Evolutionary conservation across 495 filamentous ascomycete genomes (phyloP), one percentile per base, ranked within the genome.

Genomic region (Apiosordaria backusii): DNA sequence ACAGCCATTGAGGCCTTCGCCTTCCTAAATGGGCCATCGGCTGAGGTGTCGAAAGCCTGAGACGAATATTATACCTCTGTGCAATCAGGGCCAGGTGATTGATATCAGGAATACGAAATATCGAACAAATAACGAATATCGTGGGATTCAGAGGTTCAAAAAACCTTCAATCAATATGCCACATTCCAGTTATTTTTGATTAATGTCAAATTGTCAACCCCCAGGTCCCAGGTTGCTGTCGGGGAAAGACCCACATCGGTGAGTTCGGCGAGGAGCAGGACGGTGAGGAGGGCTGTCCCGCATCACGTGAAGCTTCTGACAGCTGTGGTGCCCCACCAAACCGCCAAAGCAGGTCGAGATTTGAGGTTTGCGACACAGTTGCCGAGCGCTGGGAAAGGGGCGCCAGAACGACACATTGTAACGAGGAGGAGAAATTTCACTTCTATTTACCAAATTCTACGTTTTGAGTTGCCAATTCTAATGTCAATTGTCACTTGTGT

Each of bases 291-390:
- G 7, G 18, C 16, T 59, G 25, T 57, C 64, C 64, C 64, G 65
- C 65, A 24, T 54, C 64, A 66, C 64, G 64, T 66, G 64, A 61
- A 27, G n/a, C 57, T 57, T 9, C 18, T 61, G 64, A 45, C 52
- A 29, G 35, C n/a, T 22, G 13, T 18, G 16, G 24, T 61, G 27
- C 65, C 65, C 65, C 65, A 57, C 65, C 45, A 62, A n/a, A 40
- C 27, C 29, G 25, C 40, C 22, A 4, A n/a, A n/a, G n/a, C n/a
- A n/a, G n/a, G 40, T 22, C 22, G 35, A 18, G 60, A 9, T 63
- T 55, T 54, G 16, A 23, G 23, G 55, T 16, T 23, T 23, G 21
- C n/a, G 25, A 13, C 9, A 13, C 9, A 13, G 3, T 45, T 45
- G 35, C 10, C 16, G 35, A 15, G 10, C 35, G 9, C 35, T 45